Percentiles rank a stretch among this genome's conserved stretches.
Evolutionary conservation across 345 rosid genomes (phyloP).

Genomic region (Citrus hindsii): DNA sequence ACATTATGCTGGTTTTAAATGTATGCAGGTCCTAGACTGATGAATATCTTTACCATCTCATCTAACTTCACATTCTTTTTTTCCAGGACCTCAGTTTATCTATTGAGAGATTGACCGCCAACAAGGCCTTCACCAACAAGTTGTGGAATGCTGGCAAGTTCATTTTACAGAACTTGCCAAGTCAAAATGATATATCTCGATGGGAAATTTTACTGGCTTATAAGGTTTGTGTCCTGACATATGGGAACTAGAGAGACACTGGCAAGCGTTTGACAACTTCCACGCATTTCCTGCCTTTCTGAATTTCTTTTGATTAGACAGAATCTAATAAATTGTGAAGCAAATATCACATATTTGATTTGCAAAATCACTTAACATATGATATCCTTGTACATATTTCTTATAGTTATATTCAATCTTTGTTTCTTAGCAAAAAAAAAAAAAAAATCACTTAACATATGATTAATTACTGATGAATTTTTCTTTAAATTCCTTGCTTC

Average conservation of each 20-base stretch:
- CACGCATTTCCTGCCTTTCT: not conserved
- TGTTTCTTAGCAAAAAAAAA: too few relatives aligned
- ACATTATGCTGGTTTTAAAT: constrained; percentile 10
- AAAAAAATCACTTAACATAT: not conserved
- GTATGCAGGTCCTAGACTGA: constrained; percentile 9
- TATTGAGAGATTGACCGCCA: constrained; percentile 86
- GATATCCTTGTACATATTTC: too few relatives aligned
- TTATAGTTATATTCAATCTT: too few relatives aligned
- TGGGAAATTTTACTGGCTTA: constrained; percentile 65
- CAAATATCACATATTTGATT: not conserved
- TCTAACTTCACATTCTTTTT: constrained; percentile 18
- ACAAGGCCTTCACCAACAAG: constrained; percentile 95
- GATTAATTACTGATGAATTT: not conserved
- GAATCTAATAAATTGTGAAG: not conserved
- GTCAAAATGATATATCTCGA: constrained; percentile 55
- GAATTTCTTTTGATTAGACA: not conserved
- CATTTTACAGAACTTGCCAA: constrained; percentile 80
- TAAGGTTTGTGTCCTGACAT: constrained; percentile 45
- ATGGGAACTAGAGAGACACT: not conserved
- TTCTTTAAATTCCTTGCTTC: not conserved
- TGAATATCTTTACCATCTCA: constrained; percentile 13
- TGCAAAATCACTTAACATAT: not conserved
- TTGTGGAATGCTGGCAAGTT: constrained; percentile 99
- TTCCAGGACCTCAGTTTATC: constrained; percentile 91
- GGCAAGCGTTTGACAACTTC: constrained; percentile 1